phyloP scores from a whole-genome alignment of 805 yeast species.

The Torulaspora gathmanii region DNA sequence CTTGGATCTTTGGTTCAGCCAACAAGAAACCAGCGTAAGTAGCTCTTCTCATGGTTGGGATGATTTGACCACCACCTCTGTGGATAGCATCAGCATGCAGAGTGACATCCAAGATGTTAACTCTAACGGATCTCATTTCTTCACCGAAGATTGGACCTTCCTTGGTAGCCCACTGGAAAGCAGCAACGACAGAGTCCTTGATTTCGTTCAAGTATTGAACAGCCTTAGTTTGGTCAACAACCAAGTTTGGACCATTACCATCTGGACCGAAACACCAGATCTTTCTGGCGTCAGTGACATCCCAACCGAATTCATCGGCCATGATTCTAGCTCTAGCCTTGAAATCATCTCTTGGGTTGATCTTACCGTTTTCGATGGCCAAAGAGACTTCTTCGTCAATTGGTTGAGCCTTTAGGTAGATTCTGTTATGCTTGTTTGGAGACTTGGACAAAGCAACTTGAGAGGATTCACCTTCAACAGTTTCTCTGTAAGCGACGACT shows the following conservation, averaged over 20 bases:
- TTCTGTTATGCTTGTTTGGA: constrained; percentile 99
- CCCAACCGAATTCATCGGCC: constrained; percentile 99
- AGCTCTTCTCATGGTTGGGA: constrained; percentile 99
- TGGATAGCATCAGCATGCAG: constrained; percentile 99
- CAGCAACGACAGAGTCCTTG: constrained; percentile 99
- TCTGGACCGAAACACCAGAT: constrained; percentile 99
- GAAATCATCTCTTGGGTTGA: constrained; percentile 95
- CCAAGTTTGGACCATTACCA: constrained; percentile 97
- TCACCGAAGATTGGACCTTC: constrained; percentile 99
- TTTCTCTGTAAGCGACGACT: constrained; percentile 98
- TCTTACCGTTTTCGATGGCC: constrained; percentile 90
- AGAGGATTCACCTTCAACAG: constrained; percentile 88
- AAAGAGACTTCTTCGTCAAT: constrained; percentile 84
- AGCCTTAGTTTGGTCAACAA: constrained; percentile 99
- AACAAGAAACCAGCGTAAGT: constrained; percentile 96
- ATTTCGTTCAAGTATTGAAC: constrained; percentile 98
- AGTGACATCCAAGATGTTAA: constrained; percentile 98
- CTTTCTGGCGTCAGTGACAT: constrained; percentile 99
- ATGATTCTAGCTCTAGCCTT: constrained; percentile 97
- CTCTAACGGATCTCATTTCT: constrained; percentile 90
- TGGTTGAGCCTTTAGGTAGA: constrained; percentile 96
- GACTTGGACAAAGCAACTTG: constrained; percentile 97
- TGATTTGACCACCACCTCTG: constrained; percentile 99
- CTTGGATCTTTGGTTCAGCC: constrained; percentile 98
- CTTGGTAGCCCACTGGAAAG: constrained; percentile 99